A percentile compares a stretch with the other conserved stretches of the same genome.
These are phyloP conservation scores for Starmerella tilneyi DNA, from an alignment of 805 yeast species.

Conservation along the genomic window DNA sequence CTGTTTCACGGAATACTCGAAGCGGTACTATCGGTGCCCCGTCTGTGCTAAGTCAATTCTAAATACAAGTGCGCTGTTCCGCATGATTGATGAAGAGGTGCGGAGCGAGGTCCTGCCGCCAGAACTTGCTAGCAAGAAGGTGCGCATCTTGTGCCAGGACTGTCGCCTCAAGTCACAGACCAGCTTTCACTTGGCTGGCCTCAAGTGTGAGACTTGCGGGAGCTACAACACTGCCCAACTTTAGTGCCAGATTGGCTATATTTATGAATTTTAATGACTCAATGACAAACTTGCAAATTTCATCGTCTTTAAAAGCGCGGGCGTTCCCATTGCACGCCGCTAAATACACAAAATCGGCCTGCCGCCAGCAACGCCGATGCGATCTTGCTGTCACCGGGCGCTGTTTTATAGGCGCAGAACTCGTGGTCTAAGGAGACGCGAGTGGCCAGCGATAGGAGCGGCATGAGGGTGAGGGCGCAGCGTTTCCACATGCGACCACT, in stretches of 20 bases:
- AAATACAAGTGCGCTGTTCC: constrained; percentile 80
- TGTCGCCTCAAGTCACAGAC: constrained; percentile 74
- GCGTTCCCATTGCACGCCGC: constrained; percentile 16
- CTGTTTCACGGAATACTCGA: constrained; percentile 73
- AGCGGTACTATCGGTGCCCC: constrained; percentile 83
- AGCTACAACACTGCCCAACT: constrained; percentile 60
- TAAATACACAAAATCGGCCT: constrained; percentile 14
- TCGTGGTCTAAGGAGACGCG: constrained; percentile 12
- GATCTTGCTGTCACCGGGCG: constrained; percentile 4
- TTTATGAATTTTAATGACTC: not conserved
- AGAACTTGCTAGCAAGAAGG: constrained; percentile 67
- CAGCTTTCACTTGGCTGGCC: constrained; percentile 71
- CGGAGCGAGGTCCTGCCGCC: constrained; percentile 64
- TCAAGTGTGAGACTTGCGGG: constrained; percentile 75
- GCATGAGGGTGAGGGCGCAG: constrained; percentile 21
- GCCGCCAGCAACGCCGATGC: constrained; percentile 13
- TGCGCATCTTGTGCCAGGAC: constrained; percentile 63
- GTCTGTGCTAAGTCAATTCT: constrained; percentile 73
- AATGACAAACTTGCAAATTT: not conserved
- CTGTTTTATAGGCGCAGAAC: constrained; percentile 6
- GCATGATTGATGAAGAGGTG: constrained; percentile 78
- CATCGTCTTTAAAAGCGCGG: not conserved
- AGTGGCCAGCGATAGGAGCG: constrained; percentile 14
- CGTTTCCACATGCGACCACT: constrained; percentile 18
- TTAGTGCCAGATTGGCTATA: not conserved